Evolutionary conservation across 1,139 yeast species (phyloP).

Genomic region (Scheffersomyces titani): DNA sequence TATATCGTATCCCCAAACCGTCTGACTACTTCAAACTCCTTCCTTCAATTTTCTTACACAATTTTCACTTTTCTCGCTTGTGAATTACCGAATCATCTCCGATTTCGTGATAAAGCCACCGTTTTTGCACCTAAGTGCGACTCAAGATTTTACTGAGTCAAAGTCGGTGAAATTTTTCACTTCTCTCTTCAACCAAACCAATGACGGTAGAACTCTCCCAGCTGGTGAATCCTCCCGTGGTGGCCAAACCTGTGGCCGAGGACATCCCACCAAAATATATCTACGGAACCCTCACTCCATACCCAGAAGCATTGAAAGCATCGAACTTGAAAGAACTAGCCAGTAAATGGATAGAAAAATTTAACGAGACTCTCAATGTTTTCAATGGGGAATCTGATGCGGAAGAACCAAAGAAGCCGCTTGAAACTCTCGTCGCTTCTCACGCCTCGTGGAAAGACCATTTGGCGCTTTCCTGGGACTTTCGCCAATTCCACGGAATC

Average conservation of each 20-base stretch:
- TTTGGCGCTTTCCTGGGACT: constrained; percentile 28
- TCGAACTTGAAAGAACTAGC: not conserved
- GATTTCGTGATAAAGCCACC: not conserved
- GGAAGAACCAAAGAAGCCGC: not conserved
- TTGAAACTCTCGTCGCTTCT: constrained; percentile 20
- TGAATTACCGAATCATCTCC: not conserved
- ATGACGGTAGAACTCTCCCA: not conserved
- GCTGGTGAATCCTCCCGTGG: not conserved
- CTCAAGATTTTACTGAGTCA: not conserved
- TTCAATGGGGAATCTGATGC: not conserved
- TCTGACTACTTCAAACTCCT: too few species aligned
- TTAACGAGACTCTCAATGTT: not conserved
- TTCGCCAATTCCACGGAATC: constrained; percentile 30
- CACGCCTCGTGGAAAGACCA: constrained; percentile 41
- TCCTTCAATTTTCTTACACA: too few species aligned
- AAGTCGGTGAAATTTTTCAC: not conserved
- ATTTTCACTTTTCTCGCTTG: not conserved
- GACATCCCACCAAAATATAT: not conserved
- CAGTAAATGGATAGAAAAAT: not conserved
- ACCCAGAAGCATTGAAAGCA: not conserved
- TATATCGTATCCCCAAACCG: not conserved
- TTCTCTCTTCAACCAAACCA: not conserved
- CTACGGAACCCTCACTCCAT: not conserved
- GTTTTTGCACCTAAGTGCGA: not conserved
- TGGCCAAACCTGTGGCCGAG: not conserved